Conservation (phyloP, 2,329 filamentous ascomycete species). For the Alternaria sp. region DNA sequence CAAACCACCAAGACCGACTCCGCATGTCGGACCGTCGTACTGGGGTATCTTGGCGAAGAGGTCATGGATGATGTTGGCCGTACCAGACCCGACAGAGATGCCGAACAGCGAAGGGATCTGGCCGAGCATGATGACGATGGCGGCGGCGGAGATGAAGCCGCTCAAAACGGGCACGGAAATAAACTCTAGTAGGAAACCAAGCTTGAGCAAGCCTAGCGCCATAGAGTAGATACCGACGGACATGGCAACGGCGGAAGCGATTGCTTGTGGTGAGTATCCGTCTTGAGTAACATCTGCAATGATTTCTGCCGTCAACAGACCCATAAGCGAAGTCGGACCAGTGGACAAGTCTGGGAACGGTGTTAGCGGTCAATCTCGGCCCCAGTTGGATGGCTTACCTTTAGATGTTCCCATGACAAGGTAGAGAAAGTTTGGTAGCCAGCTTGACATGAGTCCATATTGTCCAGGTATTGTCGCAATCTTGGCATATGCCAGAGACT, state of each 20-base stretch:
- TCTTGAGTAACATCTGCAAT: constrained; percentile 62
- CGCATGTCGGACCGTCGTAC: constrained; percentile 66
- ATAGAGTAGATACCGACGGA: constrained; percentile 70
- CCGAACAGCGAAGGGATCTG: constrained; percentile 70
- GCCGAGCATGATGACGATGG: constrained; percentile 71
- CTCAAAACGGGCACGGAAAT: constrained; percentile 70
- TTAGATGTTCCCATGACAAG: constrained; percentile 86
- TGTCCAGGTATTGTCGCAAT: constrained; percentile 85
- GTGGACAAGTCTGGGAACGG: constrained; percentile 66
- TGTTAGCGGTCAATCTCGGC: constrained; percentile 45
- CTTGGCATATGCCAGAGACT: constrained; percentile 97
- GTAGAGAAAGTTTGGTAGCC: constrained; percentile 93
- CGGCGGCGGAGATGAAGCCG: constrained; percentile 72
- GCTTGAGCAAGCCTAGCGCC: constrained; percentile 66
- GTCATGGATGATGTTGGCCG: constrained; percentile 66
- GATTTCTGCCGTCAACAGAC: constrained; percentile 69
- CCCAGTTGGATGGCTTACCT: constrained; percentile 22
- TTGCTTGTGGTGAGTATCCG: constrained; percentile 61
- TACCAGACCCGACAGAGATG: constrained; percentile 59
- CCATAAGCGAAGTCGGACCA: constrained; percentile 71
- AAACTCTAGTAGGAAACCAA: constrained; percentile 72
- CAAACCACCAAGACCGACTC: constrained; percentile 66
- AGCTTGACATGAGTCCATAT: constrained; percentile 89
- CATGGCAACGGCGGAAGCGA: constrained; percentile 69
- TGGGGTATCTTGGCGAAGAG: constrained; percentile 65